Evolutionary conservation across 192 early-diverging fungal genomes (phyloP).

Genomic region (Radiomyces spectabilis): DNA sequence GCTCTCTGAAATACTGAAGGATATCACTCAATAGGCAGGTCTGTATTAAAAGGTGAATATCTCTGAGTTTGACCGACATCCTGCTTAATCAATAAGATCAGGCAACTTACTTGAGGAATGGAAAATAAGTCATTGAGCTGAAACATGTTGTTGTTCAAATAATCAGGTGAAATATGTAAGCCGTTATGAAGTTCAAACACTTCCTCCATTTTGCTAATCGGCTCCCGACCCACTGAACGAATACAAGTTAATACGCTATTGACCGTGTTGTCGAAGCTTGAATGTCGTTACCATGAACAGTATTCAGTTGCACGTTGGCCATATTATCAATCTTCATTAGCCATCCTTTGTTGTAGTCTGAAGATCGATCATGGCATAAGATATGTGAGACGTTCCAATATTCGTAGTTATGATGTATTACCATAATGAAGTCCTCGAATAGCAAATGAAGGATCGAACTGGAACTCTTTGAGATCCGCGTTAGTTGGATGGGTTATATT

Average conservation of each 20-base stretch:
- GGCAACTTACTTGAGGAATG: constrained; percentile 32
- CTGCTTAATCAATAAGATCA: neutral
- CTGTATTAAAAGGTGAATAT: neutral
- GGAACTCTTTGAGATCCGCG: constrained; percentile 17
- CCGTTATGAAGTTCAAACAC: constrained; percentile 48
- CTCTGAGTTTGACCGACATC: neutral
- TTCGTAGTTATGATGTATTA: neutral
- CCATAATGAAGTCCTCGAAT: constrained; percentile 55
- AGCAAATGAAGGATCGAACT: constrained; percentile 50
- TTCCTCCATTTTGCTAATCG: constrained; percentile 40
- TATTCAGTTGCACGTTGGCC: constrained; percentile 54
- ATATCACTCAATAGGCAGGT: constrained; percentile 52
- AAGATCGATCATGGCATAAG: neutral
- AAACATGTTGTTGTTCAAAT: constrained; percentile 44
- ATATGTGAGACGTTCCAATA: neutral
- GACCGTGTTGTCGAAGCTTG: too few relatives aligned
- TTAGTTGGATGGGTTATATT: neutral
- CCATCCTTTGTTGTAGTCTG: constrained; percentile 46
- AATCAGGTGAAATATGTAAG: constrained; percentile 49
- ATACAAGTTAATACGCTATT: too few relatives aligned
- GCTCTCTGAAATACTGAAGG: constrained; percentile 51
- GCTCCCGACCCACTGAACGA: constrained; percentile 45
- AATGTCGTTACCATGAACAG: constrained; percentile 24
- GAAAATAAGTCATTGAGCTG: constrained; percentile 57
- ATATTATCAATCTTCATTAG: constrained; percentile 57